A percentile compares a stretch with the other conserved stretches of the same genome.
Evolutionary conservation across 495 filamentous ascomycete species (phyloP).

Genomic region (Penicillium herquei): DNA sequence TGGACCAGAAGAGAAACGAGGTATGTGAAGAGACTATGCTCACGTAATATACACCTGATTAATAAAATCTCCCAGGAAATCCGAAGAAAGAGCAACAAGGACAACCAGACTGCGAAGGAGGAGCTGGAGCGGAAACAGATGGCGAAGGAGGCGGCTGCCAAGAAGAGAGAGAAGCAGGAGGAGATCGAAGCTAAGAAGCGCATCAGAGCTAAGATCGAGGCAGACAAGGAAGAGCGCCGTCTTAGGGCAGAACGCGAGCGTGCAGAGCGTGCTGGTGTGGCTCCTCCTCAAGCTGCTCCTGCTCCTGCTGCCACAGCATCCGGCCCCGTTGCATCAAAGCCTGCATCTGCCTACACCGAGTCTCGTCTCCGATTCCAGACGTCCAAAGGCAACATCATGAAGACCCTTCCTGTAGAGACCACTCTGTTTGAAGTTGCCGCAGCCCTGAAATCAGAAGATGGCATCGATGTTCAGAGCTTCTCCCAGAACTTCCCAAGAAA

Average conservation of each 20-base stretch:
- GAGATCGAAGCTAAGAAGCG: constrained; percentile 85
- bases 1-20: constrained; percentile 87
- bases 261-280: constrained; percentile 74
- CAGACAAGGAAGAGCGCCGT: constrained; percentile 81
- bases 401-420: constrained; percentile 78
- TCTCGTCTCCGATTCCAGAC: constrained; percentile 81
- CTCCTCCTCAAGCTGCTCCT: constrained; percentile 44
- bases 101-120: constrained; percentile 76
- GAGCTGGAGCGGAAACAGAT: constrained; percentile 83
- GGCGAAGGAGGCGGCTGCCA: constrained; percentile 81
- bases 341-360: constrained; percentile 68
- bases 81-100: constrained; percentile 75
- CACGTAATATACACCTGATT: neutral
- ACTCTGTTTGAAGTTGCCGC: constrained; percentile 93
- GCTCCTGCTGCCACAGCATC: constrained; percentile 37
- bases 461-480: constrained; percentile 68
- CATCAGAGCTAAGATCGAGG: constrained; percentile 88
- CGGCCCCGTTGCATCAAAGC: constrained; percentile 51
- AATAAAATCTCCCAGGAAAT: constrained; percentile 61
- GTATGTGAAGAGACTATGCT: constrained; percentile 35
- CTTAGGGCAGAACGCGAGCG: constrained; percentile 80
- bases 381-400: constrained; percentile 68
- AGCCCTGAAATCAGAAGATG: constrained; percentile 62
- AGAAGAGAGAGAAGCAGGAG: constrained; percentile 80
- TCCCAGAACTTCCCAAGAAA: constrained; percentile 85